Evolutionary conservation across 306 rosid species (phyloP).

Genomic region (Prunus campanulata): DNA sequence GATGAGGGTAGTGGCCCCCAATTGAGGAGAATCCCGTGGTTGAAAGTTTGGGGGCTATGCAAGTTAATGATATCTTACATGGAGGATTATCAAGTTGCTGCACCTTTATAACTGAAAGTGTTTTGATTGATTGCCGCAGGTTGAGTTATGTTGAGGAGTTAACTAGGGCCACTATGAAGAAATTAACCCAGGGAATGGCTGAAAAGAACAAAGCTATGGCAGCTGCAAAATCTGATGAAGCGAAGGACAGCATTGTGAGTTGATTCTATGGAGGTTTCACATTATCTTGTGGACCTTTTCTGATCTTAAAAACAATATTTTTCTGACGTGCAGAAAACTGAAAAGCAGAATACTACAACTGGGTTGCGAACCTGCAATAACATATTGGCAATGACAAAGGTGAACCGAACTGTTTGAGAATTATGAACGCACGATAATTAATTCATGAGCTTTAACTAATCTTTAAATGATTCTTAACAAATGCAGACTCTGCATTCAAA

Average conservation of each 20-base stretch:
- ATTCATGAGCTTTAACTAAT: constrained; percentile 13
- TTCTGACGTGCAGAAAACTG: constrained; percentile 64
- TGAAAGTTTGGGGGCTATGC: background rate
- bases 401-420: constrained; percentile 13
- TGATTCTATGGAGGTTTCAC: constrained; percentile 15
- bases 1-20: background rate
- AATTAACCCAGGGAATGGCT: constrained; percentile 96
- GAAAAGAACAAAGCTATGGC: constrained; percentile 92
- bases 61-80: background rate
- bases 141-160: constrained; percentile 82
- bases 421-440: background rate
- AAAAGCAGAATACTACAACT: constrained; percentile 86
- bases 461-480: background rate
- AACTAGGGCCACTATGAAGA: constrained; percentile 89
- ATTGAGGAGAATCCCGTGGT: background rate
- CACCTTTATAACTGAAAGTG: background rate
- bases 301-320: constrained; percentile 4
- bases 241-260: constrained; percentile 80
- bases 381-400: constrained; percentile 90
- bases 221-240: constrained; percentile 91
- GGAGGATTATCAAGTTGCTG: background rate
- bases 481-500: constrained; percentile 59
- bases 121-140: constrained; percentile 36
- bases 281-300: constrained; percentile 15
- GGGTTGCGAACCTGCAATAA: constrained; percentile 95